Evolutionary conservation across 1,284 basidiomycete species (phyloP), one percentile per base, ranked within the genome.

Genomic region (Trametes versicolor): DNA sequence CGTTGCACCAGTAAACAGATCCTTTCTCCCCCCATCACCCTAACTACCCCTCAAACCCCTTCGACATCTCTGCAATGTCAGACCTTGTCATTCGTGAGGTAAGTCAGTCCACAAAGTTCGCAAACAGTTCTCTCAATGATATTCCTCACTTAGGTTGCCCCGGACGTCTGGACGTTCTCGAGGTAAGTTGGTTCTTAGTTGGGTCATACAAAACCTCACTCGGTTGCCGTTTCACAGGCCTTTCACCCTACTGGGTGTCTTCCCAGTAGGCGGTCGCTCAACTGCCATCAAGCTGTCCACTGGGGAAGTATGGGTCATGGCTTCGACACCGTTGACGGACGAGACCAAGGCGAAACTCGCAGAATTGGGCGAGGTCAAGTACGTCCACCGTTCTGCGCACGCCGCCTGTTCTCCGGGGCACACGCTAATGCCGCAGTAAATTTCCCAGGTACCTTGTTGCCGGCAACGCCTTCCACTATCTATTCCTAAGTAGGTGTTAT

Each of bases 291-390:
- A 85, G 77, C 80, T 97, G 61, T 78, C 79, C 50, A 80, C 84
- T 63, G 87, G 88, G 21, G 87, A 85, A 1, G 86, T 96, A 25
- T 96, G 94, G 87, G 80, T 97, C 1, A 81, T 96, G 32, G 94
- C 93, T 2, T 95, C 92, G 4, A 94, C 93, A 4, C 91, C 92
- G 1, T 80, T 94, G 54, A 87, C 88, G 57, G 77, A 83, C 12
- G 88, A 89, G 52, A 96, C 93, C 12, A 90, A 88, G 73, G 72
- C 81, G 10, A 90, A 86, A 60, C 76, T 96, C 47, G 84, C 90
- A 62, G 82, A 86, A 47, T 80, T 96, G 15, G 94, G 94, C 0
- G 82, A 87, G 43, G 93, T 96, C 29, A 88, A 89, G 86, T 90
- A 68, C 59, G 48, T 62, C 1, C 29, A 21, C 5, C 23, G 12